Conservation (phyloP, 2,329 filamentous ascomycete genomes). For the Aspergillus hiratsukae region DNA sequence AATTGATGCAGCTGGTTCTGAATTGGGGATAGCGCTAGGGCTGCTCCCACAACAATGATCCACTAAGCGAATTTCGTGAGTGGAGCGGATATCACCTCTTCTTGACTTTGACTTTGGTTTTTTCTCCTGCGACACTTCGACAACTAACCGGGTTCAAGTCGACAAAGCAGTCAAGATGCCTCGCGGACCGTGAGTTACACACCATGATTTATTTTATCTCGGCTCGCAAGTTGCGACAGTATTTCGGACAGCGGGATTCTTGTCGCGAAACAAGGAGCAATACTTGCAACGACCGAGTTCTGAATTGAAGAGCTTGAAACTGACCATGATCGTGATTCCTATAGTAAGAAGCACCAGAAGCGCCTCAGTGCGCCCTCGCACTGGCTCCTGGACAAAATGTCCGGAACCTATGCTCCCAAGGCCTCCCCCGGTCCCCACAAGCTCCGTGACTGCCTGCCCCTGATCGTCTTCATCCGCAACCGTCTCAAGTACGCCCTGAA, state of each 20-base stretch:
- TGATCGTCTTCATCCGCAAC: conserved; percentile 95
- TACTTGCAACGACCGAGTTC: neutral
- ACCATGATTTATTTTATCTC: conserved; percentile 1
- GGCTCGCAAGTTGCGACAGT: neutral
- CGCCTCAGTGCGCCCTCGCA: conserved; percentile 97
- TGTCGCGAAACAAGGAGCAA: conserved; percentile 1
- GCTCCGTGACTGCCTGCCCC: conserved; percentile 95
- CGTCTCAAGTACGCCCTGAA: conserved; percentile 99
- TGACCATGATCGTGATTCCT: conserved; percentile 25
- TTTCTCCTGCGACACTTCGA: conserved; percentile 33
- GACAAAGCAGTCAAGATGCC: conserved; percentile 48
- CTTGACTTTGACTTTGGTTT: conserved; percentile 17
- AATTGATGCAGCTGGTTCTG: neutral
- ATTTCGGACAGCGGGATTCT: neutral
- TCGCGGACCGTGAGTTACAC: conserved; percentile 54
- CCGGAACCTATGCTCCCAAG: conserved; percentile 73
- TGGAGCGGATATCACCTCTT: conserved; percentile 18
- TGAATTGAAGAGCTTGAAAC: conserved; percentile 10
- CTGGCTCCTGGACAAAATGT: conserved; percentile 99
- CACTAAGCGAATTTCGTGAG: conserved; percentile 31
- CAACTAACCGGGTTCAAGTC: conserved; percentile 35
- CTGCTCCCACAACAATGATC: conserved; percentile 23
- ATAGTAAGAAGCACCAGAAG: conserved; percentile 99
- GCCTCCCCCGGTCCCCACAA: conserved; percentile 91
- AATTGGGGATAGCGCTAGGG: conserved; percentile 30